Evolutionary conservation across 2,329 filamentous ascomycete species (phyloP), one percentile per base, ranked within the genome.

Genomic region (Botrytis porri): DNA sequence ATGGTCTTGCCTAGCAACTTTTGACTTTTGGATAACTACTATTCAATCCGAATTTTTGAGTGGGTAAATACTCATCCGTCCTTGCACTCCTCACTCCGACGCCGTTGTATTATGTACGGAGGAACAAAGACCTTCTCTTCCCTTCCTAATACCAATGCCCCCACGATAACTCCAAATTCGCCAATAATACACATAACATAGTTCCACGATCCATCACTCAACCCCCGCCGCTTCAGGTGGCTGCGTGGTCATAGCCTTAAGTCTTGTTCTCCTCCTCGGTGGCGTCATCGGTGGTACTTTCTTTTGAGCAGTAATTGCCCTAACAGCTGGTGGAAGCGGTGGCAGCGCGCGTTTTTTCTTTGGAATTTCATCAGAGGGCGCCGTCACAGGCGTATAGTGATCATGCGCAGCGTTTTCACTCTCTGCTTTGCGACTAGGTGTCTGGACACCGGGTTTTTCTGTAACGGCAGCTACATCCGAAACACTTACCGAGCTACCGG

Each of bases 361-460:
- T 60, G 63, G 32, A 35, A 76, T 63, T 77, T 76, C 16, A 75
- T 72, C 67, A 18, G 60, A 35, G 22, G 22, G 45, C 39, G 69
- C 70, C 39, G 73, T 45, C n/a, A 65, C 71, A 67, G 48, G 62
- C n/a, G 62, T 76, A 57, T 77, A 74, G 25, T 79, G 80, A 72
- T 76, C 74, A 60, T 77, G 75, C 3, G 77, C 73, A 18, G 77
- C 77, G 18, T 76, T 79, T 59, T 80, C 78, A 54, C 79, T 80
- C 35, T 77, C 76, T 20, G 81, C 80, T 74, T 84, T 89, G 64
- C 91, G 87, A 80, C 93, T 94, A 9, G 93, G 93, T 29, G 93
- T 94, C 78, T 94, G 90, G 35, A 95, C 89, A 1, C 92, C 93
- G 0, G 93, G 93, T 81, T 93, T 94, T 82, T 95, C 93, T 81